phyloP scores from a whole-genome alignment of 768 basidiomycete genomes.

The Clathrus columnatus region DNA sequence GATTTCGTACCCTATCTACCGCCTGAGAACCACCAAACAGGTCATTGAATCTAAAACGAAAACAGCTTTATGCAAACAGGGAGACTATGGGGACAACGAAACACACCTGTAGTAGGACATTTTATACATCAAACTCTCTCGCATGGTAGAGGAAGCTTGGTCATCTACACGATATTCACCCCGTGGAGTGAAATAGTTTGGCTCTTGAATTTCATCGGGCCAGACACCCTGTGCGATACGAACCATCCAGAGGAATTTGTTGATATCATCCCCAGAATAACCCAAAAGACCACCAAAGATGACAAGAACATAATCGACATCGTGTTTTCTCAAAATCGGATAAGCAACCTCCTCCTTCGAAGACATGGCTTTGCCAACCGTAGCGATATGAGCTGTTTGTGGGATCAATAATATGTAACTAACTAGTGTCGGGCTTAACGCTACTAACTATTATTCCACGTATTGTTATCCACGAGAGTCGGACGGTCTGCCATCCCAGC shows the following conservation, averaged over 20 bases:
- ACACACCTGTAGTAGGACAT: slow-evolving; percentile 90
- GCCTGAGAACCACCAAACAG: slow-evolving; percentile 72
- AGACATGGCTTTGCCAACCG: slow-evolving; percentile 98
- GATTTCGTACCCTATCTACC: slow-evolving; percentile 83
- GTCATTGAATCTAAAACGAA: slow-evolving; percentile 60
- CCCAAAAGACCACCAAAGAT: slow-evolving; percentile 96
- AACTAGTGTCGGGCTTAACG: not conserved
- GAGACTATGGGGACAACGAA: slow-evolving; percentile 10
- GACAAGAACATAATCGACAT: slow-evolving; percentile 94
- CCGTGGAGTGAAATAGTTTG: slow-evolving; percentile 82
- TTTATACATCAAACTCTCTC: slow-evolving; percentile 97
- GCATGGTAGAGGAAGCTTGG: slow-evolving; percentile 78
- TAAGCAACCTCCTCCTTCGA: slow-evolving; percentile 91
- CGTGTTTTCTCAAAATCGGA: slow-evolving; percentile 93
- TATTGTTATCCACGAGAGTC: slow-evolving; percentile 97
- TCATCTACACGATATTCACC: slow-evolving; percentile 95
- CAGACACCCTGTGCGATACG: slow-evolving; percentile 91
- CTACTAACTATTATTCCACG: slow-evolving; percentile 95
- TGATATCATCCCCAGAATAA: slow-evolving; percentile 98
- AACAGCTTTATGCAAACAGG: not conserved
- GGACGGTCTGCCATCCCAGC: slow-evolving; percentile 97
- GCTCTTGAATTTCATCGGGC: slow-evolving; percentile 97
- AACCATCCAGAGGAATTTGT: slow-evolving; percentile 99
- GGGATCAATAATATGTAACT: not conserved
- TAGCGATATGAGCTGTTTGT: slow-evolving; percentile 91